Evolutionary conservation across 179 eudicot species (phyloP).

Genomic region (Camellia oleifera): DNA sequence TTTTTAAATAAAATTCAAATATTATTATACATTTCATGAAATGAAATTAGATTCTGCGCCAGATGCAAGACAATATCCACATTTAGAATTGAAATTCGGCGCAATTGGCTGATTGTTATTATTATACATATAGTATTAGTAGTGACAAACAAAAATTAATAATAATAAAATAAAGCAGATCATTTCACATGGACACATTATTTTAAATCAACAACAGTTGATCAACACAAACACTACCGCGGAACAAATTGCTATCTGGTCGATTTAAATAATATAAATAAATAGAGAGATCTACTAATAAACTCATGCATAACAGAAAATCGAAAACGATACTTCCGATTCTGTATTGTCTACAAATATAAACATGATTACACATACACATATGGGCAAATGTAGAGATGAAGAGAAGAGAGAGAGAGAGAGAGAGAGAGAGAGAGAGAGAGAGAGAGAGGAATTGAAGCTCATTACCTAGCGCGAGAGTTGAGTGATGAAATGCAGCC

Average conservation of each 20-base stretch:
- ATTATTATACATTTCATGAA: neutral
- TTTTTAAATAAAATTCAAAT: neutral
- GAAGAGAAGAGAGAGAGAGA: neutral
- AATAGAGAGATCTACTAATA: neutral
- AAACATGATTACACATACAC: neutral
- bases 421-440: neutral
- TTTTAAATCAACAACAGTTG: neutral
- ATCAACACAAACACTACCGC: neutral
- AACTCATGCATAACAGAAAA: too few relatives aligned
- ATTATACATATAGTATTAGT: neutral
- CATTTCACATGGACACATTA: neutral
- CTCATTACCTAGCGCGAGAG: constrained; percentile 5
- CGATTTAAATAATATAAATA: neutral
- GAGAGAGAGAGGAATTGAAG: constrained; percentile 10
- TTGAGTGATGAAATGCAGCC: neutral
- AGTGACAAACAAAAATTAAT: neutral
- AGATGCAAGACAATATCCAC: neutral
- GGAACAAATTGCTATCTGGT: neutral
- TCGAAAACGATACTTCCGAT: neutral
- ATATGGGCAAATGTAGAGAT: neutral
- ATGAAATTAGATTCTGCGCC: neutral
- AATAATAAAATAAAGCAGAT: neutral
- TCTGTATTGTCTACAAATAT: too few relatives aligned
- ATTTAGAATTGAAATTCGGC: neutral
- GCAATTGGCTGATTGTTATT: neutral